A percentile compares a stretch with the other conserved stretches of the same genome.
Conservation (phyloP, 116 monocot species). For the Trichopus zeylanicus region DNA sequence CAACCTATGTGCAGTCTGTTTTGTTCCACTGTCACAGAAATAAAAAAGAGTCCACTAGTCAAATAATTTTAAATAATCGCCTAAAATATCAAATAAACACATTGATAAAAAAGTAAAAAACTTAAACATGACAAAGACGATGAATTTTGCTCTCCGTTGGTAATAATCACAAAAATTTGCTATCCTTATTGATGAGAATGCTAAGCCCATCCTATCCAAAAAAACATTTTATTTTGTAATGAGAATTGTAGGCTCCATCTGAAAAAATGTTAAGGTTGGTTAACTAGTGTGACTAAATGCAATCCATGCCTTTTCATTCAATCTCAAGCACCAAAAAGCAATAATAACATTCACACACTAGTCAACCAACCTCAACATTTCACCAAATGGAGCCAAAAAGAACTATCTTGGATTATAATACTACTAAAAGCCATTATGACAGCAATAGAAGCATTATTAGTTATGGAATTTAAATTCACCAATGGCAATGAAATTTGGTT, state of each 20-base stretch:
- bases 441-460: too few relatives aligned
- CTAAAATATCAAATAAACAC: background rate
- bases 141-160: background rate
- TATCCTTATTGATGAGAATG: background rate
- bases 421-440: too few relatives aligned
- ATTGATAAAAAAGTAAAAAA: background rate
- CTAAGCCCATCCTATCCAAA: background rate
- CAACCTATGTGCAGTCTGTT: constrained; percentile 84
- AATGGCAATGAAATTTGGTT: background rate
- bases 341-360: too few relatives aligned
- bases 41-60: background rate
- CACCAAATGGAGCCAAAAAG: too few relatives aligned
- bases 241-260: background rate
- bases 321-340: too few relatives aligned
- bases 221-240: background rate
- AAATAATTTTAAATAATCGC: background rate
- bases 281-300: background rate
- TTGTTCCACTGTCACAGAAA: constrained; percentile 70
- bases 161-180: background rate
- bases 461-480: too few relatives aligned
- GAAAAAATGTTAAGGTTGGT: background rate
- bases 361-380: too few relatives aligned
- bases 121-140: too few relatives aligned
- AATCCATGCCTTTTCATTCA: too few relatives aligned
- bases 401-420: too few relatives aligned